Evolutionary conservation across 768 basidiomycete species (phyloP).

Genomic region (Favolaschia claudopus): DNA sequence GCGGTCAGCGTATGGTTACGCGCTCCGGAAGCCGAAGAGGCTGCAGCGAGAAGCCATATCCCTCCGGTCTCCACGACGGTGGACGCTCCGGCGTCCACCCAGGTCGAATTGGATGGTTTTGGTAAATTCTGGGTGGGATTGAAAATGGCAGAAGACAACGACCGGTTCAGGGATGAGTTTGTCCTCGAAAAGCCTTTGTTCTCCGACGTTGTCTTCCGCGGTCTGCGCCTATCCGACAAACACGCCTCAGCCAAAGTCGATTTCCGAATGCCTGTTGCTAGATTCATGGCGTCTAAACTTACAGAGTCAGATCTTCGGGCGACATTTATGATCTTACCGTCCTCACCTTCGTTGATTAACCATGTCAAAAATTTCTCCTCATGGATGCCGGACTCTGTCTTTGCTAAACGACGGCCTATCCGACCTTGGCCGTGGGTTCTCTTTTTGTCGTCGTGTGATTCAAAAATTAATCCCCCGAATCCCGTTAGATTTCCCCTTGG

Average conservation of each 20-base stretch:
- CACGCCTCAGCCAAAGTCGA: slow-evolving; percentile 28
- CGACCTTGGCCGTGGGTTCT: slow-evolving; percentile 39
- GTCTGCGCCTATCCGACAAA: slow-evolving; percentile 32
- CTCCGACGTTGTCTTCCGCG: slow-evolving; percentile 35
- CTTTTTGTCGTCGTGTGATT: neutral
- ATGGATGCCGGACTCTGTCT: slow-evolving; percentile 39
- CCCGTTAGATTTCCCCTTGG: slow-evolving; percentile 32
- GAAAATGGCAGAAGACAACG: neutral
- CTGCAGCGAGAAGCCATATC: neutral
- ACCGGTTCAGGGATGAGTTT: slow-evolving; percentile 1
- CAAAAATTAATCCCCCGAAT: neutral
- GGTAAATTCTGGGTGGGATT: neutral
- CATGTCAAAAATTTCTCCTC: slow-evolving; percentile 38
- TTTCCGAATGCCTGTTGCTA: slow-evolving; percentile 30
- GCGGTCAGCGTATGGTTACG: slow-evolving; percentile 36
- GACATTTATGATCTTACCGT: slow-evolving; percentile 45
- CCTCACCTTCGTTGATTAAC: slow-evolving; percentile 38
- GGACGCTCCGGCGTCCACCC: neutral
- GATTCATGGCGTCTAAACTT: slow-evolving; percentile 28
- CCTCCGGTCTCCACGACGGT: neutral
- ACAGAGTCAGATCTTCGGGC: slow-evolving; percentile 44
- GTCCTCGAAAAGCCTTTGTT: slow-evolving; percentile 30
- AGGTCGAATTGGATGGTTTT: slow-evolving; percentile 7
- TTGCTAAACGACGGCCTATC: slow-evolving; percentile 29
- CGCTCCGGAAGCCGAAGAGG: slow-evolving; percentile 26